Evolutionary conservation across 2,329 filamentous ascomycete species (phyloP).

Genomic region (Elsinoe fawcettii): DNA sequence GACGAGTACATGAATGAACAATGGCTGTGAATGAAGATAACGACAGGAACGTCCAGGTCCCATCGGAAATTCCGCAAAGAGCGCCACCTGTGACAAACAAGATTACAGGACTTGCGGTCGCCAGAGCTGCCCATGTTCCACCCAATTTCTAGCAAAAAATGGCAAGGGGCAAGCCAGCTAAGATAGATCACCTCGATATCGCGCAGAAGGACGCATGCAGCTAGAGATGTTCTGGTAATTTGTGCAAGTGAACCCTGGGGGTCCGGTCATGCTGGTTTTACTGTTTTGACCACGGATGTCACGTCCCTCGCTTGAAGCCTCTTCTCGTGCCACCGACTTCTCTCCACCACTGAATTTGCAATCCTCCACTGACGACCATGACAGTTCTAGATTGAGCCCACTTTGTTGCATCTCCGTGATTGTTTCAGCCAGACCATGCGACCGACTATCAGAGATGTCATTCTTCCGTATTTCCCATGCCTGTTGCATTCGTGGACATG

Average conservation of each 20-base stretch:
- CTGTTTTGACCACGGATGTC: conserved; percentile 1
- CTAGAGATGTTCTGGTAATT: no score
- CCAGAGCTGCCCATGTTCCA: not conserved
- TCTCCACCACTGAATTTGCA: not conserved
- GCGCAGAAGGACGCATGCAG: not conserved
- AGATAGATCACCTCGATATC: no score
- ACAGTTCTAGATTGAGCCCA: not conserved
- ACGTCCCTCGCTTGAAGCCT: not conserved
- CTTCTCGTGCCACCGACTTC: not conserved
- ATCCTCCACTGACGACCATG: not conserved
- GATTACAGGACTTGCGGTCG: not conserved
- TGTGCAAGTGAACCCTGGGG: not conserved
- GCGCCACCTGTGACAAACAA: no score
- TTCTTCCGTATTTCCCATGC: no score
- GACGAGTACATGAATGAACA: no score
- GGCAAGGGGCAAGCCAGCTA: not conserved
- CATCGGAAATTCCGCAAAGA: no score
- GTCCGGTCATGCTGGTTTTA: not conserved
- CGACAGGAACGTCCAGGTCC: no score
- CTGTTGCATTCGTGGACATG: no score
- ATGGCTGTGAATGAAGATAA: no score
- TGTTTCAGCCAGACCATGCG: not conserved
- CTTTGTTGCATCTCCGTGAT: not conserved
- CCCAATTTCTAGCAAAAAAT: no score
- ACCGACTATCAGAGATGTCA: not conserved